Conservation (phyloP, 1,139 yeast species). For the Sugiyamaella pinicola region DNA sequence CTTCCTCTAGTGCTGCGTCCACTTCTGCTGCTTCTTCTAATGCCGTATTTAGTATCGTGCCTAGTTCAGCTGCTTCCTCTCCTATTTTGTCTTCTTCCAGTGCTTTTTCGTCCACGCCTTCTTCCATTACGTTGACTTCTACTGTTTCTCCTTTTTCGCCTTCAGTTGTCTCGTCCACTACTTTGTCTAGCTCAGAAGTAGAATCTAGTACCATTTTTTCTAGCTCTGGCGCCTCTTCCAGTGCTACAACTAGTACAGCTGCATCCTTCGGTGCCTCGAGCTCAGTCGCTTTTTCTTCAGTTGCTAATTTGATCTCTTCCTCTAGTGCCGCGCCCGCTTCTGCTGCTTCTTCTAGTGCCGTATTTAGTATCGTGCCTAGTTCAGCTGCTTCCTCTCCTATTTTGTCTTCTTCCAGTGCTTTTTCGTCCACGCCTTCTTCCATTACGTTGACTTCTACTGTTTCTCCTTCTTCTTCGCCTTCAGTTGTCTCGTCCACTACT, state of each 20-base stretch:
- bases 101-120: not conserved
- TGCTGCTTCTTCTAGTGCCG: slow-evolving; percentile 15
- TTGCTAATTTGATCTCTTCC: no score
- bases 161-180: slow-evolving; percentile 9
- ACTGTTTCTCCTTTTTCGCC: slow-evolving; percentile 2
- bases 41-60: slow-evolving; percentile 4
- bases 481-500: slow-evolving; percentile 10
- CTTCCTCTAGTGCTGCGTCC: slow-evolving; percentile 13
- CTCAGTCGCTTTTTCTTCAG: slow-evolving; percentile 1
- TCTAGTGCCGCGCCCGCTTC: slow-evolving; percentile 12
- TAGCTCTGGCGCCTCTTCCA: slow-evolving; percentile 7
- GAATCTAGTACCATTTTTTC: not conserved
- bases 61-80: slow-evolving; percentile 5
- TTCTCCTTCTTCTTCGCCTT: not conserved
- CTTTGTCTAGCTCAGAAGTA: not conserved
- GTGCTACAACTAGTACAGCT: no score
- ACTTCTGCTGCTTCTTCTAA: slow-evolving; percentile 17
- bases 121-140: not conserved
- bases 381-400: slow-evolving; percentile 3
- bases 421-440: not conserved
- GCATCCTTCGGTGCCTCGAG: slow-evolving; percentile 5
- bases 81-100: not conserved
- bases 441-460: slow-evolving; percentile 1
- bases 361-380: slow-evolving; percentile 9
- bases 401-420: not conserved